Base-by-base conservation (phyloP, 2,329 filamentous ascomycete genomes). In the Fusarium solani-melongenae region DNA sequence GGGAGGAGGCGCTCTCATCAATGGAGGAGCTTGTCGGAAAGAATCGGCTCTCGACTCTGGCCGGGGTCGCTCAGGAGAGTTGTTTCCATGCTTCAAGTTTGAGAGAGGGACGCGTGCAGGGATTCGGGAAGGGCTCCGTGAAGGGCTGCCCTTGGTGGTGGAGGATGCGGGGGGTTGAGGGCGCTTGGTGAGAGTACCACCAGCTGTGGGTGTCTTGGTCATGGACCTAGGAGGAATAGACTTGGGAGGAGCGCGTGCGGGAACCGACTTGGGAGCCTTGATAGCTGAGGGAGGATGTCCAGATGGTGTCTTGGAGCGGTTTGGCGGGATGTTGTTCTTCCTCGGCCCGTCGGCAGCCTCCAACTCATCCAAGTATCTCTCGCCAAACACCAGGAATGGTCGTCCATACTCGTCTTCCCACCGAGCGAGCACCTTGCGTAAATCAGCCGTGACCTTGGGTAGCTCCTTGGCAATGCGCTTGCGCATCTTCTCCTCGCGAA, bases 401-500 rank as follows among this genome's bases (percentile, higher is more conserved):
- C 95, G 91, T 4, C 95, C 96, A 81, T 96, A 98, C 79, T 98
- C 96, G 62, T 97, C 93, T 81, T 99, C 96, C 92, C 94, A 99
- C 53, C 88, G 85, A 80, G 96, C 93, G 31, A 99, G 88, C n/a
- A 89, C 88, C 81, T 92, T 96, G 73, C 90, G 90, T 67, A 99
- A 85, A n/a, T 98, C 95, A 1, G 88, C 89, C 66, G 96, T 92
- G 49, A 99, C 88, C 85, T 97, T 98, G 64, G 96, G 96, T 33
- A 99, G 86, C 80, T 99, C 96, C 83, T 98, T 99, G 29, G 95
- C 90, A 71, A 99, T 98, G 66, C 95, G 90, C 89, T 99, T 99
- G 69, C 96, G 92, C 94, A 98, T 97, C 88, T 98, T 99, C 85
- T 99, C 96, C 81, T 99, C 96, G 33, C 96, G 90, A 61, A 99